Evolutionary conservation across 78 protist species (phyloP).

Genomic region (Monocercomonoides exilis): DNA sequence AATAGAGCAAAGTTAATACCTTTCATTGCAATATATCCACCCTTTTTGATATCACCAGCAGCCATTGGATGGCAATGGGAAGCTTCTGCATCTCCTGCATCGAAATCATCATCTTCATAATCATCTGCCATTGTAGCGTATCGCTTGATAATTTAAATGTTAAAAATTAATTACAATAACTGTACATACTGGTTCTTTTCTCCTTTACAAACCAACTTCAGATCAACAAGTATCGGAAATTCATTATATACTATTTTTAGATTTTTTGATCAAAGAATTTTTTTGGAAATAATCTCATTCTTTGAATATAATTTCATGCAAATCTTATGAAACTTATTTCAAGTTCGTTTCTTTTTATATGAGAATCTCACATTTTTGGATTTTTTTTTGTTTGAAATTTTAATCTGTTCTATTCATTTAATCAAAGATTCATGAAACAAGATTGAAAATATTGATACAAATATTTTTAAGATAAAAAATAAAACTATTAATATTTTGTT

Average conservation of each 20-base stretch:
- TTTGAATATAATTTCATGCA: too few species aligned
- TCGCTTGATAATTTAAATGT: not conserved
- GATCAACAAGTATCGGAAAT: not conserved
- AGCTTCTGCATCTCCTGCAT: slow-evolving; percentile 14
- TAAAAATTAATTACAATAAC: not conserved
- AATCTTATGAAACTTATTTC: not conserved
- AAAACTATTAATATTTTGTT: not conserved
- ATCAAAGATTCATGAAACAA: not conserved
- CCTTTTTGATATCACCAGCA: slow-evolving; percentile 62
- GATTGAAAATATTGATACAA: not conserved
- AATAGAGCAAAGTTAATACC: not conserved
- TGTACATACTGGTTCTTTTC: not conserved
- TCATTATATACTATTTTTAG: not conserved
- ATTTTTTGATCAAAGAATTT: not conserved
- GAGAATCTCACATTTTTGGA: not conserved
- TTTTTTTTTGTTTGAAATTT: not conserved
- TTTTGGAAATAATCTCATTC: too few species aligned
- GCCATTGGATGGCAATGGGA: slow-evolving; percentile 46
- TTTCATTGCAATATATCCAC: slow-evolving; percentile 47
- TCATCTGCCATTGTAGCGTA: not conserved
- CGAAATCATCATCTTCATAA: slow-evolving; percentile 23
- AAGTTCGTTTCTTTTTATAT: not conserved
- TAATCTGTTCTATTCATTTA: not conserved
- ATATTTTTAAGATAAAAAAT: not conserved
- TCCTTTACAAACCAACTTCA: not conserved